phyloP scores from a whole-genome alignment of 2,329 filamentous ascomycete species.

The Colletotrichum phormii region DNA sequence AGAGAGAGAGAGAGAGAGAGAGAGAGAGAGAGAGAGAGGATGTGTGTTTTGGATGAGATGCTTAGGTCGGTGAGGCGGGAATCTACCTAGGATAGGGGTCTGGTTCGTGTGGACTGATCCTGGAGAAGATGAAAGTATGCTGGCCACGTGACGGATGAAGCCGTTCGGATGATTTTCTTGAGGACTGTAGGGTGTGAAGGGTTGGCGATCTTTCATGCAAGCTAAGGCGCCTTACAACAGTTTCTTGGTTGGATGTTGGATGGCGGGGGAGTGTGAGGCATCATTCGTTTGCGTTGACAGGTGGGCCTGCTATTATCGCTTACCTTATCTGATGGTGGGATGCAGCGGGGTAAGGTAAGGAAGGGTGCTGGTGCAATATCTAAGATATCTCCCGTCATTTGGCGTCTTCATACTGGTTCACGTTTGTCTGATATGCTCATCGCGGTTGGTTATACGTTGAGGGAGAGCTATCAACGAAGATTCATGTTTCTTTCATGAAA shows the following conservation, averaged over 20 bases:
- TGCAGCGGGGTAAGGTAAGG: conserved; percentile 29
- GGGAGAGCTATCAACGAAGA: background rate
- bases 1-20: too few relatives aligned
- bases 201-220: conserved; percentile 12
- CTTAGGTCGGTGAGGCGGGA: background rate
- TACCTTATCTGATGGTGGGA: conserved; percentile 32
- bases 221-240: background rate
- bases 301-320: conserved; percentile 23
- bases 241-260: background rate
- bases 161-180: background rate
- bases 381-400: background rate
- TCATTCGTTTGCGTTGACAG: background rate
- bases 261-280: background rate
- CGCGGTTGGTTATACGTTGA: background rate
- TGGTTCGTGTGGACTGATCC: background rate
- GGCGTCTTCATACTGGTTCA: background rate
- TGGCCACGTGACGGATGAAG: conserved; percentile 9
- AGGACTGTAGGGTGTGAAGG: background rate
- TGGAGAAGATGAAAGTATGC: background rate
- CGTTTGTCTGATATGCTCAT: background rate
- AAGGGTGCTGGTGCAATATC: conserved; percentile 17
- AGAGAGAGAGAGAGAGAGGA: too few relatives aligned
- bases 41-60: background rate
- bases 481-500: background rate
- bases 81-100: background rate